A percentile compares a stretch with the other conserved stretches of the same genome.
These are phyloP conservation scores for Candida golubevii DNA, from an alignment of 805 yeast species.

Conservation along the genomic window DNA sequence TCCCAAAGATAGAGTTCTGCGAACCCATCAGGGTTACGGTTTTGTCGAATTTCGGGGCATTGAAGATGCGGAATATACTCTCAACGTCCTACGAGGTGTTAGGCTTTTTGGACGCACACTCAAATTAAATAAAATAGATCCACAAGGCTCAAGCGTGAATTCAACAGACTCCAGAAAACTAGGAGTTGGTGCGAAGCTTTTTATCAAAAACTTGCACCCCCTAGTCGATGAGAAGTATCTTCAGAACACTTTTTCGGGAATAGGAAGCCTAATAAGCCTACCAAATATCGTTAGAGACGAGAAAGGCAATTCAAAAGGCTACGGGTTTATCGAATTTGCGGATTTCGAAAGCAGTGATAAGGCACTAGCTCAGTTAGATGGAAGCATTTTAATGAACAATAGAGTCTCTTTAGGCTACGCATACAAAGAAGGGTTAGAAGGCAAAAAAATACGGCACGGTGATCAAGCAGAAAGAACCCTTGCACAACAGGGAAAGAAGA, in stretches of 20 bases:
- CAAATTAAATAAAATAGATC: constrained; percentile 50
- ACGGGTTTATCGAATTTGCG: constrained; percentile 62
- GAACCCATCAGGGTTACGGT: constrained; percentile 80
- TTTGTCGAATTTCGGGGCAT: constrained; percentile 66
- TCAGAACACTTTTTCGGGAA: constrained; percentile 54
- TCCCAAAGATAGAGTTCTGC: constrained; percentile 73
- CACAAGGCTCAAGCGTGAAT: constrained; percentile 4
- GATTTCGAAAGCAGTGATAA: constrained; percentile 65
- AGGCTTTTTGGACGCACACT: constrained; percentile 58
- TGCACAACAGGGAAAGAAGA: constrained; percentile 57
- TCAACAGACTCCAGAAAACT: constrained; percentile 11
- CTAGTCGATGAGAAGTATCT: constrained; percentile 59
- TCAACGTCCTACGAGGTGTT: constrained; percentile 55
- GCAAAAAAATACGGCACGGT: constrained; percentile 62
- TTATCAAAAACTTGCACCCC: constrained; percentile 59
- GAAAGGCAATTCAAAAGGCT: constrained; percentile 51
- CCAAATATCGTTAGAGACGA: constrained; percentile 52
- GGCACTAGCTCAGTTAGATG: constrained; percentile 67
- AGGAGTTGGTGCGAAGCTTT: constrained; percentile 48
- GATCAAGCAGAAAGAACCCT: constrained; percentile 69
- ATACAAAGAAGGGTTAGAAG: constrained; percentile 47
- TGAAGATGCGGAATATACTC: constrained; percentile 68
- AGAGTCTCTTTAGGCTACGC: constrained; percentile 66
- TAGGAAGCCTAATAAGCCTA: constrained; percentile 56
- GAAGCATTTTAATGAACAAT: constrained; percentile 63